A percentile compares a stretch with the other conserved stretches of the same genome.
phyloP scores from a whole-genome alignment of 257 asterid species.

The Solanum bukasovii region DNA sequence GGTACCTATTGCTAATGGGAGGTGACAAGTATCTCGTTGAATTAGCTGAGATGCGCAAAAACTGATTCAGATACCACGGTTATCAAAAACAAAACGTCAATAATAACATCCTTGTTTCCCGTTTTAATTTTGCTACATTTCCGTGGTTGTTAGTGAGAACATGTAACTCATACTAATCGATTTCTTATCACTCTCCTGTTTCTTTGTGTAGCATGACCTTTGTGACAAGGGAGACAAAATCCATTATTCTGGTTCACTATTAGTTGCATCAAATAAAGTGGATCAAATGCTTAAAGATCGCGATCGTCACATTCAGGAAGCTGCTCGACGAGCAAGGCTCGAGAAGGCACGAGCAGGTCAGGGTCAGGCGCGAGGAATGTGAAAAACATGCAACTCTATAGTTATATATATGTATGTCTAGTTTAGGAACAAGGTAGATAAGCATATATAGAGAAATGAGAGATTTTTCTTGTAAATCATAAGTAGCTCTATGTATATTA shows the following conservation, averaged over 20 bases:
- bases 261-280: slow-evolving; percentile 47
- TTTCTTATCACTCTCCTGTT: background rate
- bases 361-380: slow-evolving; percentile 22
- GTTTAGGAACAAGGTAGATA: slow-evolving; percentile 7
- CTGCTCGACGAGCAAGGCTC: slow-evolving; percentile 56
- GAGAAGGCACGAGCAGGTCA: slow-evolving; percentile 34
- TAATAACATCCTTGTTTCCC: background rate
- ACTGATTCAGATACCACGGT: background rate
- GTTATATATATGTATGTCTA: slow-evolving; percentile 1
- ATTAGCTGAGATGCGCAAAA: background rate
- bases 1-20: background rate
- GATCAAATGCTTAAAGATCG: slow-evolving; percentile 86
- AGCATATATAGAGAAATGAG: background rate
- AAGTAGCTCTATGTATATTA: background rate
- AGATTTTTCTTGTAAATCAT: background rate
- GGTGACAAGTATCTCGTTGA: background rate
- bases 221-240: slow-evolving; percentile 33
- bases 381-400: slow-evolving; percentile 4
- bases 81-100: background rate
- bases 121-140: background rate
- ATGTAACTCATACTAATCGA: background rate
- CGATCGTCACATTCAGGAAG: slow-evolving; percentile 71
- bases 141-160: background rate
- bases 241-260: slow-evolving; percentile 69
- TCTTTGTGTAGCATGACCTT: slow-evolving; percentile 16